These are phyloP conservation scores for Macrolepiota albuminosa DNA, from an alignment of 768 basidiomycete species.

Conservation along the genomic window DNA sequence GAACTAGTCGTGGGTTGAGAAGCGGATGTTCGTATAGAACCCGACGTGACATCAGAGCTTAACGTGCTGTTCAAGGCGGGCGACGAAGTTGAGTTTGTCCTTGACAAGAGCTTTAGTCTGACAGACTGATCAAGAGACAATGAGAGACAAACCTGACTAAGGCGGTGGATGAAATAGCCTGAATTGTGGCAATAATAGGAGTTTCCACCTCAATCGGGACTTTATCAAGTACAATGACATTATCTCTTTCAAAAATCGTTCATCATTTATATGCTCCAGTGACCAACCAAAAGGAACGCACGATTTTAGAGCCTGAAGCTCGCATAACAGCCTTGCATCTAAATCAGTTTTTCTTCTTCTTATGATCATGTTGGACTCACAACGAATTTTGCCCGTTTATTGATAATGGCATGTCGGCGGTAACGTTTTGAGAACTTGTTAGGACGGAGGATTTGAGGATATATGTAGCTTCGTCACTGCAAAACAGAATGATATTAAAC, in stretches of 20 bases:
- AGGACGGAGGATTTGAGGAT: not conserved
- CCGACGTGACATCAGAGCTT: not conserved
- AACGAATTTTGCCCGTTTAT: not conserved
- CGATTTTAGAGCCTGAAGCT: not conserved
- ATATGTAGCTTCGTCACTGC: fast-evolving
- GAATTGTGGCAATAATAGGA: too few species aligned
- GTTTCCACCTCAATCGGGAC: not conserved
- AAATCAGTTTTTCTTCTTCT: not conserved
- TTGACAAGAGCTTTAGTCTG: not conserved
- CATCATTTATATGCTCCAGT: not conserved
- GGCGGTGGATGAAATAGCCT: too few species aligned
- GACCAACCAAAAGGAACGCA: not conserved
- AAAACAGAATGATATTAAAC: not conserved
- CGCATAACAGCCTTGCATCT: not conserved
- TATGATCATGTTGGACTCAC: not conserved
- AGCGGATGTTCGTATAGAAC: not conserved
- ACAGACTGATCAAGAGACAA: not conserved
- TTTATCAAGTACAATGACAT: not conserved
- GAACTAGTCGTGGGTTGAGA: not conserved
- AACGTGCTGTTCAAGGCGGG: not conserved
- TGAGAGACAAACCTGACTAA: not conserved
- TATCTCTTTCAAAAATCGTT: not conserved
- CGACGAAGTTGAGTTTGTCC: not conserved
- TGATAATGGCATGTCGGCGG: not conserved
- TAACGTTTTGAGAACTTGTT: not conserved